Evolutionary conservation across 1,139 yeast genomes (phyloP), one percentile per base, ranked within the genome.

Genomic region (Dujonia santamariae): DNA sequence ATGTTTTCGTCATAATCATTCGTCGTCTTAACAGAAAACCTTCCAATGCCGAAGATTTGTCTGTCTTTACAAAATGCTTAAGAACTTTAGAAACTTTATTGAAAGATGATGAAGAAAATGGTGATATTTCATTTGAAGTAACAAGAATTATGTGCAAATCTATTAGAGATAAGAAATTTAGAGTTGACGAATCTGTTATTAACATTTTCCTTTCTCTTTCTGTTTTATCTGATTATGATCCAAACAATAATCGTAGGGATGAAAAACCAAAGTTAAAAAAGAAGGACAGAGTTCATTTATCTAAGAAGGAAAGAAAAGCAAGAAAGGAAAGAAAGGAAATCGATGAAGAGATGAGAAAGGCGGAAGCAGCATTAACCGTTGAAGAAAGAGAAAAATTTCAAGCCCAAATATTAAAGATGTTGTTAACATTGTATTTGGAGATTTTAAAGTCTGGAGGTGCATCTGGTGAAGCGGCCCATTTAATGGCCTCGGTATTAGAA

Each of bases 401-500:
- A 59, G 85, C 95, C 0, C 88, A 87, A 44, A 83, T 90, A 3
- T 67, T 92, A 43, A 86, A 86, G 52, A 59, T 76, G 54, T 67
- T 87, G 26, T 69, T 92, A 42, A 72, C 81, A 2, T 61, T 87
- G 21, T 92, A 92, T 53, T 67, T 92, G 48, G 90, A 86, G 46
- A 77, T 88, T 28, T 67, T 92, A 43, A 84, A 76, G 53, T 66
- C 67, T 6, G 71, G 72, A 3, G 31, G 34, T 19, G 37, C 39
- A n/a, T 73, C 72, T 19, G 73, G 78, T 19, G 75, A 77, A 30
- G 74, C 76, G n/a, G 47, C 50, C 16, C 46, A 45, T 13, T 66
- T 92, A 37, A 80, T 87, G 70, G 96, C 95, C 7, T 73, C 92
- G 0, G 95, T 92, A 0, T 67, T 92, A 35, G 97, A 92, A 64